Conservation (phyloP, 2,329 filamentous ascomycete species). For the Colletotrichum camelliae region DNA sequence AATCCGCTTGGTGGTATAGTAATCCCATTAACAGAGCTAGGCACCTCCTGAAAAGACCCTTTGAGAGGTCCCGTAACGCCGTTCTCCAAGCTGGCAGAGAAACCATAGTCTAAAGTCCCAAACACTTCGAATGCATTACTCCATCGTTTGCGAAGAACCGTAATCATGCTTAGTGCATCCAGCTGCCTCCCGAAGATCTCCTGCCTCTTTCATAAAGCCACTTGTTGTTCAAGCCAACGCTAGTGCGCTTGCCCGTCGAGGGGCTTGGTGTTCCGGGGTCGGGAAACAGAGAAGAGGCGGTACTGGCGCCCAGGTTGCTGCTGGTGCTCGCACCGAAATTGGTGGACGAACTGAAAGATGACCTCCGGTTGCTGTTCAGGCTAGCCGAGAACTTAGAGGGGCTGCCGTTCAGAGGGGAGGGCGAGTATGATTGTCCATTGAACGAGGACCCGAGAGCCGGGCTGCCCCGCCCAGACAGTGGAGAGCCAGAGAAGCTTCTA, state of each 20-base stretch:
- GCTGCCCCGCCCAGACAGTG: constrained; percentile 61
- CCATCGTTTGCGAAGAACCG: not conserved
- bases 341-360: constrained; percentile 67
- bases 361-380: constrained; percentile 54
- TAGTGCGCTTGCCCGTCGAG: constrained; percentile 68
- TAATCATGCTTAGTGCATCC: constrained; percentile 10
- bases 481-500: constrained; percentile 62
- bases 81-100: not conserved
- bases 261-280: constrained; percentile 77
- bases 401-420: constrained; percentile 44
- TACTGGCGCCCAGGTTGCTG: constrained; percentile 43
- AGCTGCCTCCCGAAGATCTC: constrained; percentile 45
- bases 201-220: constrained; percentile 91
- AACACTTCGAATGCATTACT: not conserved
- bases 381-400: constrained; percentile 67
- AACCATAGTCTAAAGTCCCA: not conserved
- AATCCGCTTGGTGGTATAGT: not conserved
- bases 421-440: constrained; percentile 53
- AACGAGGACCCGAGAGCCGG: constrained; percentile 41
- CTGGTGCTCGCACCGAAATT: constrained; percentile 54
- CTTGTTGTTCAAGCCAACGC: constrained; percentile 84
- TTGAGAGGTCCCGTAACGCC: not conserved
- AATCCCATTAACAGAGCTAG: not conserved
- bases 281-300: constrained; percentile 47
- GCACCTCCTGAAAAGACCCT: not conserved